Percentiles rank a stretch among this genome's conserved stretches.
These are phyloP conservation scores for Fusarium nematophilum DNA, from an alignment of 2,329 filamentous ascomycete species.

Conservation along the genomic window DNA sequence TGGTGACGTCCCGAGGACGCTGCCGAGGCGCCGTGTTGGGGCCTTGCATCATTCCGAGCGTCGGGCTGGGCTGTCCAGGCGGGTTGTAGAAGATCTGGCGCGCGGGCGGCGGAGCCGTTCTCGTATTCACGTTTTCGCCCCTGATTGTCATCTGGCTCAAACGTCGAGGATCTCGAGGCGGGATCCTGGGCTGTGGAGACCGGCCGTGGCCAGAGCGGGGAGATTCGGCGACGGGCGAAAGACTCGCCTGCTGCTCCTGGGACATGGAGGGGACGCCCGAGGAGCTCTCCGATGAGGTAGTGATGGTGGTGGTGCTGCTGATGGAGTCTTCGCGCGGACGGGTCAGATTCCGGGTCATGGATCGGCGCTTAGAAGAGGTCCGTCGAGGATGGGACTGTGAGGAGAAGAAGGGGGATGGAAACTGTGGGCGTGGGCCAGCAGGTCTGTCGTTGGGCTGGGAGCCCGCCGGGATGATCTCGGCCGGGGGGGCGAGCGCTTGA, in stretches of 20 bases:
- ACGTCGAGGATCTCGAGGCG: slow-evolving; percentile 36
- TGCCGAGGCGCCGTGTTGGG: slow-evolving; percentile 9
- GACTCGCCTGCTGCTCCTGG: slow-evolving; percentile 44
- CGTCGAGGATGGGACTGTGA: slow-evolving; percentile 37
- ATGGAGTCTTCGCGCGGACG: slow-evolving; percentile 43
- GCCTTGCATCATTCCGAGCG: slow-evolving; percentile 50
- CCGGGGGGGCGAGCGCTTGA: slow-evolving; percentile 42
- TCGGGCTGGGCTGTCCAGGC: slow-evolving; percentile 57
- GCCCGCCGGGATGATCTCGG: slow-evolving; percentile 46
- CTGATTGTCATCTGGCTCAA: slow-evolving; percentile 25
- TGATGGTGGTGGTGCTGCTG: slow-evolving; percentile 49
- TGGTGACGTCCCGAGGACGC: slow-evolving; percentile 19
- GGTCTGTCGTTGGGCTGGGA: slow-evolving; percentile 34
- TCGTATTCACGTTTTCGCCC: slow-evolving; percentile 23
- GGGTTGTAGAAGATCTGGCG: slow-evolving; percentile 49
- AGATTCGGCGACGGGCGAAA: slow-evolving; percentile 64
- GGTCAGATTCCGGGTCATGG: slow-evolving; percentile 36
- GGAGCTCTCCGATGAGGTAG: slow-evolving; percentile 45
- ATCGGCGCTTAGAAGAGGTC: slow-evolving; percentile 31
- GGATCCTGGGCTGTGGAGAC: slow-evolving; percentile 50
- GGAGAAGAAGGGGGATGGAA: slow-evolving; percentile 42
- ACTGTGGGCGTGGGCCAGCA: slow-evolving; percentile 33
- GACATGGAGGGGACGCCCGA: slow-evolving; percentile 31
- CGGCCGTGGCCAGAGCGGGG: slow-evolving; percentile 49
- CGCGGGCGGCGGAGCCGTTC: slow-evolving; percentile 48